A percentile compares a stretch with the other conserved stretches of the same genome.
phyloP scores from a whole-genome alignment of 169 alveolate species.

The Theileria orientalis region DNA sequence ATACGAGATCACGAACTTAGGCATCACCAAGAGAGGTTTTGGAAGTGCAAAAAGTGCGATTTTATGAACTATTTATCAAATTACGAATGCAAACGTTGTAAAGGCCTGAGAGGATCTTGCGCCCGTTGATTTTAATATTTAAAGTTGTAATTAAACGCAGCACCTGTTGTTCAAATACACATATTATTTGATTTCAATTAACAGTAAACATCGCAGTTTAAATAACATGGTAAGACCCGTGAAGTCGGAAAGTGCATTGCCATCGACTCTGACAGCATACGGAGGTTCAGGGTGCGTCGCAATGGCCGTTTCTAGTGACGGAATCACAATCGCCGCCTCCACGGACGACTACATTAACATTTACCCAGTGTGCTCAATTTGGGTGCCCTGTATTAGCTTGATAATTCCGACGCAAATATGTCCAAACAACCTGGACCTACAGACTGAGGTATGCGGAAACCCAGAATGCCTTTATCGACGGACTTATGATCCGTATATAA shows the following conservation, averaged over 20 bases:
- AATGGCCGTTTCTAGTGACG: conserved; percentile 32
- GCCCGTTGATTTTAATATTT: no score
- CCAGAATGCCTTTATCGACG: background rate
- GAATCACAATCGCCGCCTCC: conserved; percentile 35
- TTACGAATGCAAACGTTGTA: conserved; percentile 49
- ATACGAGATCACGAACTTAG: conserved; percentile 25
- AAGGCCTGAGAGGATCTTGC: conserved; percentile 26
- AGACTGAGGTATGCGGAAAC: background rate
- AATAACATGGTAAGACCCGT: background rate
- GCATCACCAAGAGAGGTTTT: conserved; percentile 48
- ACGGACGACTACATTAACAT: conserved; percentile 18
- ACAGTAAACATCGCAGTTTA: background rate
- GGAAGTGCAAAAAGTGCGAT: conserved; percentile 62
- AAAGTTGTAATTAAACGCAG: no score
- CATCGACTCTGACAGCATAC: background rate
- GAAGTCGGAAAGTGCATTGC: background rate
- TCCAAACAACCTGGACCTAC: background rate
- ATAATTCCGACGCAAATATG: background rate
- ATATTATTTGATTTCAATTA: no score
- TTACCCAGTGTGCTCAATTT: conserved; percentile 16
- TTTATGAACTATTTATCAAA: conserved; percentile 60
- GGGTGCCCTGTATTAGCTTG: conserved; percentile 8
- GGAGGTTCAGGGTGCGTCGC: conserved; percentile 12
- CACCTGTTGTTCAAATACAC: no score
- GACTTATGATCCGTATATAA: background rate